Percentiles rank a stretch among this genome's conserved stretches.
phyloP scores from a whole-genome alignment of 1,139 yeast genomes.

The Nakaseomyces nivariensis region DNA sequence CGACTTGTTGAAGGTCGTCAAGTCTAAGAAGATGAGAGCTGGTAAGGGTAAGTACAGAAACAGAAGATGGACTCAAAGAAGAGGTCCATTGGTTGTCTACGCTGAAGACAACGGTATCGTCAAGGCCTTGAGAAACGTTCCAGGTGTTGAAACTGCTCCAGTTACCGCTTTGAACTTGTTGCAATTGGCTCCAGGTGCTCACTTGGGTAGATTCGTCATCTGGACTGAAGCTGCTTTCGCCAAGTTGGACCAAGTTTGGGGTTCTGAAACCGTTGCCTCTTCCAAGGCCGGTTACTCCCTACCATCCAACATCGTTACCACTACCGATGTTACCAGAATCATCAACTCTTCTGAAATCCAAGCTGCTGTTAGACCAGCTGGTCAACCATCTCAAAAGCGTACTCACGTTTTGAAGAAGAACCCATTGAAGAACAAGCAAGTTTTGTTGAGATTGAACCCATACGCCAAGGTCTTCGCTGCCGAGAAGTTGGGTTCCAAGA shows the following conservation, averaged over 20 bases:
- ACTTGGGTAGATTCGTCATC: conserved; percentile 98
- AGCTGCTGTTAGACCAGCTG: conserved; percentile 95
- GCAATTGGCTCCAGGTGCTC: conserved; percentile 99
- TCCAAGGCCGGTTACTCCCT: conserved; percentile 84
- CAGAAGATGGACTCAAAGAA: conserved; percentile 99
- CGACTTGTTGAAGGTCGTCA: conserved; percentile 95
- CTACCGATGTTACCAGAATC: conserved; percentile 93
- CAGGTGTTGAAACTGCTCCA: conserved; percentile 98
- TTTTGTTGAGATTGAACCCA: conserved; percentile 96
- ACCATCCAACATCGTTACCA: conserved; percentile 89
- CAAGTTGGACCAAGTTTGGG: conserved; percentile 95
- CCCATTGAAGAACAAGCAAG: conserved; percentile 99
- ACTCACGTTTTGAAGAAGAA: conserved; percentile 96
- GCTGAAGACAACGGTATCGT: conserved; percentile 95
- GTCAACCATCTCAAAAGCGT: conserved; percentile 89
- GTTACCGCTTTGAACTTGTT: conserved; percentile 90
- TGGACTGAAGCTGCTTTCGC: conserved; percentile 99
- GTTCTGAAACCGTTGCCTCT: conserved; percentile 78
- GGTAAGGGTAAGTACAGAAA: conserved; percentile 99
- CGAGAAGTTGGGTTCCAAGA: conserved; percentile 81
- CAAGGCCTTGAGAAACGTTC: conserved; percentile 98
- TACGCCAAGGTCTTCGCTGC: conserved; percentile 96
- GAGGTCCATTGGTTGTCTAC: conserved; percentile 99
- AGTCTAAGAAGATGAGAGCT: conserved; percentile 98
- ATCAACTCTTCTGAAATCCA: conserved; percentile 99